These are phyloP conservation scores for Arxiozyma slooffiae DNA, from an alignment of 1,139 yeast species.

Conservation along the genomic window DNA sequence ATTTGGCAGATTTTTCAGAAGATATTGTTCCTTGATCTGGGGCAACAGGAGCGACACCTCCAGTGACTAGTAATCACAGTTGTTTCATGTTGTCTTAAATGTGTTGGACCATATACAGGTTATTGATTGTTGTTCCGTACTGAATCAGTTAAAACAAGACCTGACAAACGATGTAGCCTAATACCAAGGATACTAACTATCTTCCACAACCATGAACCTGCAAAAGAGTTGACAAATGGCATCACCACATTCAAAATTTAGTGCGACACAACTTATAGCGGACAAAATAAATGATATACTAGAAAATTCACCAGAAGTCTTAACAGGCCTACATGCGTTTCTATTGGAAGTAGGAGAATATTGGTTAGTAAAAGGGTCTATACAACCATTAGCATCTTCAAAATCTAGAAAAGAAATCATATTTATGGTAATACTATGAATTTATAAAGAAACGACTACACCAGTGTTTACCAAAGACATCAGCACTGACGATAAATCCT, in stretches of 20 bases:
- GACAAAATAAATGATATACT: constrained; percentile 27
- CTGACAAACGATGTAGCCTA: constrained; percentile 13
- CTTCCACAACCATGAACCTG: constrained; percentile 17
- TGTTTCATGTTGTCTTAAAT: constrained; percentile 1
- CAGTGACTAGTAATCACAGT: background rate
- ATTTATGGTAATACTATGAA: constrained; percentile 10
- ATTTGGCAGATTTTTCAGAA: constrained; percentile 5
- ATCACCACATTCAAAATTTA: constrained; percentile 26
- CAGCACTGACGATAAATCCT: constrained; percentile 23
- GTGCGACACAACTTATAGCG: constrained; percentile 17
- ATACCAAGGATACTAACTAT: constrained; percentile 13
- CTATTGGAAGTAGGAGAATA: constrained; percentile 12
- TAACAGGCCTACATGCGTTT: constrained; percentile 25
- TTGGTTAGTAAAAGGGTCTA: constrained; percentile 16
- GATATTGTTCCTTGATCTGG: constrained; percentile 5
- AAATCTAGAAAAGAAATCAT: constrained; percentile 12
- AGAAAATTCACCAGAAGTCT: constrained; percentile 32
- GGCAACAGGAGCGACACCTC: background rate
- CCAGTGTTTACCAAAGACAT: constrained; percentile 16
- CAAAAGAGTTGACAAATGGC: constrained; percentile 18
- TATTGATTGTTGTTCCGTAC: constrained; percentile 4
- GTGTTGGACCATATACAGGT: constrained; percentile 3
- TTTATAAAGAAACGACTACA: constrained; percentile 12
- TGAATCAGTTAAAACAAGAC: constrained; percentile 10
- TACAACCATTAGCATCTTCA: constrained; percentile 11